Percentiles rank a stretch among this genome's conserved stretches.
Conservation (phyloP, 2,329 filamentous ascomycete species). For the Aspergillus ustus region DNA sequence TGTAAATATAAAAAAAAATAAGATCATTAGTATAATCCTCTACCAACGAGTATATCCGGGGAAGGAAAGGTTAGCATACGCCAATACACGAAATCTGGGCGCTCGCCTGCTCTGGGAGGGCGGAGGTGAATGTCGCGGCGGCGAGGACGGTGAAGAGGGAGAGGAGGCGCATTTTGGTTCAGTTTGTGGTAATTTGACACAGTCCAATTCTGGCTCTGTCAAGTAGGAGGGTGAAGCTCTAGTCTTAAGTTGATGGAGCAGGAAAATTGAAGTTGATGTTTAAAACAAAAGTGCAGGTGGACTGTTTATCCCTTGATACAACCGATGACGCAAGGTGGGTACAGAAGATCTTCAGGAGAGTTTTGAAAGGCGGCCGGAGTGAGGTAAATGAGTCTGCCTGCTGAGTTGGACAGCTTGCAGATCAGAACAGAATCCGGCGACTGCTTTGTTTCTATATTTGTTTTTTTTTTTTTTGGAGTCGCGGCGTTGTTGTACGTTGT, state of each 20-base stretch:
- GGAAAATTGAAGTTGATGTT: too few species aligned
- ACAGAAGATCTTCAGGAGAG: constrained; percentile 1
- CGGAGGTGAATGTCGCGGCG: not conserved
- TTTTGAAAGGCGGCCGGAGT: not conserved
- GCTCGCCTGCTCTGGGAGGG: not conserved
- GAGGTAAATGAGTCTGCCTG: not conserved
- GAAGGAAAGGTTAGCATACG: not conserved
- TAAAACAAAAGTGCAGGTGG: not conserved
- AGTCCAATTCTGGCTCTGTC: not conserved
- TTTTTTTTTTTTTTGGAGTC: not conserved
- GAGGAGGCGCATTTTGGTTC: constrained; percentile 8
- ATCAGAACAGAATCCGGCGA: not conserved
- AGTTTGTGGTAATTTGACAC: not conserved
- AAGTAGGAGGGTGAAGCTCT: too few species aligned
- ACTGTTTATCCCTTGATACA: not conserved
- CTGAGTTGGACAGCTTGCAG: not conserved
- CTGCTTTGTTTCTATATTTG: not conserved
- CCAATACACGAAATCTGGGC: constrained; percentile 11
- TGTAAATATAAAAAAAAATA: not conserved
- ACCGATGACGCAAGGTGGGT: not conserved
- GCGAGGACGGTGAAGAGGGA: constrained; percentile 4
- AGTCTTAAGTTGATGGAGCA: not conserved
- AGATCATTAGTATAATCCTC: not conserved
- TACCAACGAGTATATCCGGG: not conserved
- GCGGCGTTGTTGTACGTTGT: not conserved